Evolutionary conservation across 2,329 filamentous ascomycete species (phyloP), one percentile per base, ranked within the genome.

Genomic region (Elsinoe perseae): DNA sequence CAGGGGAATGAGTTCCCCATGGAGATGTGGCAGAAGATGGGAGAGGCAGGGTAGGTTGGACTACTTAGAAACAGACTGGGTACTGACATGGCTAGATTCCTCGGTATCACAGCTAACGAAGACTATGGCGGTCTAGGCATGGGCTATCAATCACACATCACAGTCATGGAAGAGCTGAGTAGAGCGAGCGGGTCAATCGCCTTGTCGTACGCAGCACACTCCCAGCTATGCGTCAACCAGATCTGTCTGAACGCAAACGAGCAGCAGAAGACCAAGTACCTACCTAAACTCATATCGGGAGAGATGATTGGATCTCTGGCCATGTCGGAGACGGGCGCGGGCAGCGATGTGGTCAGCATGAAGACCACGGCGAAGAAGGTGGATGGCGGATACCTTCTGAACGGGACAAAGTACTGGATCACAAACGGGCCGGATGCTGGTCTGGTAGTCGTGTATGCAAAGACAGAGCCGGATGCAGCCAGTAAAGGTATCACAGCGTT

Each of bases 341-440:
- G 92, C 12, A 91, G 86, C 63, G 92, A 98, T 72, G 92, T 98
- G 2, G 91, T 98, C 25, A 88, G 86, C 72, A 97, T 97, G 92
- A 89, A 91, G 69, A 95, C 85, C 43, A 85, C 82, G 2, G 92
- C 91, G 0, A 86, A 82, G 68, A 78, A 81, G 61, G 87, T 89
- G 9, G 87, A 93, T 64, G 91, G 90, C 32, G 92, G 92, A 25
- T 96, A 87, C 70, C 60, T 91, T 18, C 76, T 98, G 56, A 89
- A 91, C 66, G 92, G 91, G 28, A 88, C 85, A 59, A 96, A 98
- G 79, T 96, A 97, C 92, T 98, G 92, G 92, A 98, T 98, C 69
- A 98, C 92, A 60, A 98, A 98, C 72, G 83, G 92, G 3, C 92
- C 92, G 0, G 91, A 97, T 68, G 93, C 93, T n/a, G 82, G 95